These are phyloP conservation scores for Davidsoniella australis DNA, from an alignment of 2,329 filamentous ascomycete species.

Conservation along the genomic window DNA sequence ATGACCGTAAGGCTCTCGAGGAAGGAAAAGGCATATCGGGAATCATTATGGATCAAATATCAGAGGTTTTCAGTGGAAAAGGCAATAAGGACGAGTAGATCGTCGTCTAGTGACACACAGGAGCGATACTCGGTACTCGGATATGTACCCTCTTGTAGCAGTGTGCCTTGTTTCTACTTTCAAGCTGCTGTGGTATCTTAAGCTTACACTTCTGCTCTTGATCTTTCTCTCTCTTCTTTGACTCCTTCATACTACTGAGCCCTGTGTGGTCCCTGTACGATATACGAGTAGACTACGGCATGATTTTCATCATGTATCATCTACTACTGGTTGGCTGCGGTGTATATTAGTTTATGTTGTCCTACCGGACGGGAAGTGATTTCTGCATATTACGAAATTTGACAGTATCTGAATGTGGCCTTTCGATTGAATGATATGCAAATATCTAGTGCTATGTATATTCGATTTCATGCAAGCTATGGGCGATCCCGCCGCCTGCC, in stretches of 20 bases:
- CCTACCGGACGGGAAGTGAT: background rate
- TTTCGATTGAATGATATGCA: no score
- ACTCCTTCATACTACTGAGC: background rate
- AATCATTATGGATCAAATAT: slow-evolving; percentile 38
- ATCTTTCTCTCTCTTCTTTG: background rate
- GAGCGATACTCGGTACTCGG: no score
- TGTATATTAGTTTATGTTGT: background rate
- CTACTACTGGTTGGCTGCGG: no score
- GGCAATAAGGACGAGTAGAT: slow-evolving; percentile 2
- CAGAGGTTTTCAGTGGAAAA: slow-evolving; percentile 30
- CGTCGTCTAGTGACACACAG: background rate
- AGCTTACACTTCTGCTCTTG: background rate
- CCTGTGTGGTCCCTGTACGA: no score
- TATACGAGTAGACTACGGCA: no score
- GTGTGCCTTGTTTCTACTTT: no score
- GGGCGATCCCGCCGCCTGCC: background rate
- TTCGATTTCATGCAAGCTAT: background rate
- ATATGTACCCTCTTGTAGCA: no score
- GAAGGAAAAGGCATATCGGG: slow-evolving; percentile 39
- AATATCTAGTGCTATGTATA: no score
- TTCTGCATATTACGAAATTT: background rate
- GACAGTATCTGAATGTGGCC: background rate
- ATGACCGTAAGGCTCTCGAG: slow-evolving; percentile 35
- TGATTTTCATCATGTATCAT: no score
- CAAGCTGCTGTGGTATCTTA: background rate